A percentile compares a stretch with the other conserved stretches of the same genome.
Evolutionary conservation across 805 yeast genomes (phyloP).

Genomic region (Candida palmyrensis): DNA sequence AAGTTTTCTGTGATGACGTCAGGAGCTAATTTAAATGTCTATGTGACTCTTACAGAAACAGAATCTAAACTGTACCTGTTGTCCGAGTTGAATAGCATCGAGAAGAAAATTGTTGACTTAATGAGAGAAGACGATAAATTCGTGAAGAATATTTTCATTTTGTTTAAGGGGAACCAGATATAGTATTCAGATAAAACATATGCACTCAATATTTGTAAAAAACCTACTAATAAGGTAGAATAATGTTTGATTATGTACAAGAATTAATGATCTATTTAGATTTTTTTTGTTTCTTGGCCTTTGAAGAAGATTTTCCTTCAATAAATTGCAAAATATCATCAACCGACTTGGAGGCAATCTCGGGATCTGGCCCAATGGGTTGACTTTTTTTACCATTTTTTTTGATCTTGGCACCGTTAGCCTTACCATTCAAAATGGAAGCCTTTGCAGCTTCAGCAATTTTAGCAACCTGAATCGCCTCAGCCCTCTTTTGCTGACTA

Average conservation of each 20-base stretch:
- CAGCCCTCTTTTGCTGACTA: constrained; percentile 29
- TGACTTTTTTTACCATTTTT: constrained; percentile 13
- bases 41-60: constrained; percentile 22
- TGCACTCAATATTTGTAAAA: not conserved
- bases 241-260: not conserved
- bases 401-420: constrained; percentile 15
- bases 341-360: constrained; percentile 58
- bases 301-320: constrained; percentile 43
- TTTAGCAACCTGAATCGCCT: constrained; percentile 10
- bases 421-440: constrained; percentile 15
- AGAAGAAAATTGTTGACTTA: constrained; percentile 25
- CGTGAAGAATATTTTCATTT: constrained; percentile 36
- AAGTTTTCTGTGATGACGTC: constrained; percentile 47
- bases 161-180: constrained; percentile 20
- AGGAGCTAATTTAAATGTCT: constrained; percentile 52
- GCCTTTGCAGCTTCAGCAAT: constrained; percentile 17
- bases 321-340: constrained; percentile 71
- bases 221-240: not conserved
- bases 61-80: constrained; percentile 21
- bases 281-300: constrained; percentile 8
- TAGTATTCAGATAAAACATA: not conserved
- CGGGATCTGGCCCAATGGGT: constrained; percentile 37
- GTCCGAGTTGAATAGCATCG: constrained; percentile 26
- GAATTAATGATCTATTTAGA: constrained; percentile 4
- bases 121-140: constrained; percentile 37